Percentiles rank a stretch among this genome's conserved stretches.
These are phyloP conservation scores for Mycena kentingensis DNA, from an alignment of 768 basidiomycete genomes.

Conservation along the genomic window DNA sequence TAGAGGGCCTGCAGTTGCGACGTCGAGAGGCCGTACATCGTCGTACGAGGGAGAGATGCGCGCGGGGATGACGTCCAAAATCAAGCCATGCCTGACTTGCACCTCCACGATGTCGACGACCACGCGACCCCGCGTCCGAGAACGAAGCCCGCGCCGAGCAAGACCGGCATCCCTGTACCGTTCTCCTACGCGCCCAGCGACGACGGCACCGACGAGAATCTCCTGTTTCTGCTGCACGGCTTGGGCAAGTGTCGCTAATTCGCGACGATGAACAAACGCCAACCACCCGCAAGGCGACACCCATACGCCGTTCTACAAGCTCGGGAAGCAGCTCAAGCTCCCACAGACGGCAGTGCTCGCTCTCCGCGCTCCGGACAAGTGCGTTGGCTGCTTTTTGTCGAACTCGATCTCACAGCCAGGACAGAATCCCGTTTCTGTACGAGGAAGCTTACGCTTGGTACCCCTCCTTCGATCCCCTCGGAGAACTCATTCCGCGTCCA, in stretches of 20 bases:
- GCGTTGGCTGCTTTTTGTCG: slow-evolving; percentile 30
- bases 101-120: background rate
- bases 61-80: background rate
- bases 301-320: slow-evolving; percentile 70
- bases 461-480: slow-evolving; percentile 75
- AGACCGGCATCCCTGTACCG: slow-evolving; percentile 48
- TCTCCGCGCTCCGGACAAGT: slow-evolving; percentile 78
- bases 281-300: slow-evolving; percentile 77
- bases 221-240: slow-evolving; percentile 83
- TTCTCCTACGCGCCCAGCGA: slow-evolving; percentile 74
- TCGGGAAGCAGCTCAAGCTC: slow-evolving; percentile 74
- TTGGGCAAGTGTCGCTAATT: slow-evolving; percentile 66
- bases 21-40: slow-evolving; percentile 16
- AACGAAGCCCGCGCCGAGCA: slow-evolving; percentile 52
- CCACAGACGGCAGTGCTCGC: slow-evolving; percentile 89
- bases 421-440: slow-evolving; percentile 78
- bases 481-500: slow-evolving; percentile 68
- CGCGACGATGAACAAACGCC: slow-evolving; percentile 1
- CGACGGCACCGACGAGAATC: slow-evolving; percentile 85
- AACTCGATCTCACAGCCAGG: background rate
- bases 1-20: slow-evolving; percentile 12
- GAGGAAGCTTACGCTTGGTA: slow-evolving; percentile 88
- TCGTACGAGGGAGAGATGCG: background rate
- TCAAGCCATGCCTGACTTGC: background rate
- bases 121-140: slow-evolving; percentile 28